Base-by-base conservation (phyloP, 495 filamentous ascomycete species). In the Baudoinia panamericana region DNA sequence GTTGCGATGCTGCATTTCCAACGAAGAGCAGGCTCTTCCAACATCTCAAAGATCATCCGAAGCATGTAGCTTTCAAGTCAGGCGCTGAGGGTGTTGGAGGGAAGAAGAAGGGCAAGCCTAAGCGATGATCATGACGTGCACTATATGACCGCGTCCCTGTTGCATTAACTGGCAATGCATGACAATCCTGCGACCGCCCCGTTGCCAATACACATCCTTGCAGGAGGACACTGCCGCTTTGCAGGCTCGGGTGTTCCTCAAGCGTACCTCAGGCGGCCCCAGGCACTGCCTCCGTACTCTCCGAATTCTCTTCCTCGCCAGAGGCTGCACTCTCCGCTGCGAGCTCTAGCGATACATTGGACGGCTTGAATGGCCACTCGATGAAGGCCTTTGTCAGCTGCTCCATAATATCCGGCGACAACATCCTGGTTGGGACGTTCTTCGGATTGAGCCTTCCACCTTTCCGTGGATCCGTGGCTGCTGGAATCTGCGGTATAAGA, bases 11-110 rank as follows among this genome's bases (percentile, higher is more conserved):
- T 11, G 55, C 45, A 0, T 90, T 88, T 50, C 43, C 72, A 0
- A 80, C 77, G 4, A 80, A 73, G 48, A 81, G 70, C 15, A 74
- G 75, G 45, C 60, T 93, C 20, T 85, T 85, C 51, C 65, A 70
- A 46, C 84, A 92, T 62, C 65, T 93, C 25, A 75, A 74, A 55
- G 69, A 30, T n/a, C 31, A 52, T 17, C 33, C 42, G 4, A 30
- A 29, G 8, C 48, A 52, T 36, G 48, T 30, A 1, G 43, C 48
- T 25, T 35, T 40, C 18, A 52, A 47, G 31, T 13, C 39, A 15
- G 35, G 15, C 19, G 29, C 8, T 29, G 34, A 17, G 8, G 36
- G 33, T 42, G 43, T 59, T 29, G 40, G 45, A 36, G 52, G 37
- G 36, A 51, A 50, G 45, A 52, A 33, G 31, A n/a, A n/a, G n/a